phyloP scores from a whole-genome alignment of 129 eudicot species.

The sunflower (Helianthus annuus) region DNA sequence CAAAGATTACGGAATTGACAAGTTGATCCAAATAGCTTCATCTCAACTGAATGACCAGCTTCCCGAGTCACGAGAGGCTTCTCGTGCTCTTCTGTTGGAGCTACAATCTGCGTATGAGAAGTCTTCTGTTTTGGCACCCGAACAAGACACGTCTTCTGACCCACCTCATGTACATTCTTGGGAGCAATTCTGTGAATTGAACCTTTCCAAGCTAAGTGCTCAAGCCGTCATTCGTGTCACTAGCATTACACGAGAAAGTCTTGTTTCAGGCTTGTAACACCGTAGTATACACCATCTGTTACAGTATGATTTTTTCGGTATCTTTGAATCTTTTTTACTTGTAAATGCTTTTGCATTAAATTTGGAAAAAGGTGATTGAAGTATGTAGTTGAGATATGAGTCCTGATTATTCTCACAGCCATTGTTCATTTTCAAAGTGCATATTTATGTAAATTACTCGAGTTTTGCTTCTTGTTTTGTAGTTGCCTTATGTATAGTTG shows the following conservation, averaged over 20 bases:
- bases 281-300: constrained; percentile 1
- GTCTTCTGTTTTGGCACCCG: constrained; percentile 36
- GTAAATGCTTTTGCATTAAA: constrained; percentile 64
- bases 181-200: constrained; percentile 77
- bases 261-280: constrained; percentile 51
- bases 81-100: constrained; percentile 69
- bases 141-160: constrained; percentile 37
- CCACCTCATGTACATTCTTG: constrained; percentile 48
- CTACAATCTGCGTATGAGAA: constrained; percentile 53
- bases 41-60: constrained; percentile 84
- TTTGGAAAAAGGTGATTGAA: constrained; percentile 37
- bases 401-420: constrained; percentile 26
- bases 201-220: constrained; percentile 69
- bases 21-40: constrained; percentile 64
- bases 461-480: constrained; percentile 3
- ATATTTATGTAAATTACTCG: constrained; percentile 14
- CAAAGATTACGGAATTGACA: constrained; percentile 68
- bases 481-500: neutral
- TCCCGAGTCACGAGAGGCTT: constrained; percentile 88
- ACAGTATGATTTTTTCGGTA: constrained; percentile 16
- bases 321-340: constrained; percentile 31
- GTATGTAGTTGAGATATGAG: constrained; percentile 43
- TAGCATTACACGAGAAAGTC: constrained; percentile 41
- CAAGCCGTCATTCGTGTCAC: constrained; percentile 90
- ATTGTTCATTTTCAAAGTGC: constrained; percentile 24